Evolutionary conservation across 179 eudicot genomes (phyloP), one percentile per base, ranked within the genome.

Genomic region (Nepenthes alata): DNA sequence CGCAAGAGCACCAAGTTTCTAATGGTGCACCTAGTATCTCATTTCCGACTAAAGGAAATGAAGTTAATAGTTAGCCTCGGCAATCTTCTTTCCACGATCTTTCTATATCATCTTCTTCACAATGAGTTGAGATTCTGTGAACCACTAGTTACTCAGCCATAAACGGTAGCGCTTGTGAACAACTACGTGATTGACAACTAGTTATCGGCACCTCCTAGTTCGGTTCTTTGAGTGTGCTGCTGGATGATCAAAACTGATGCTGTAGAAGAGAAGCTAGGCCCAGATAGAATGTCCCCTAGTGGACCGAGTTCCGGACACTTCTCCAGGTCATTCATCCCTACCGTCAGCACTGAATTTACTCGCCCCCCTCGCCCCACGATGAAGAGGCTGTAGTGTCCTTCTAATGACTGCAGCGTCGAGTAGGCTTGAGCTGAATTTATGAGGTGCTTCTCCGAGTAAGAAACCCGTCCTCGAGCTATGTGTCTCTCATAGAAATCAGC

Each of bases 261-360:
- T 0, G 87, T 81, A 3, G 70, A 60, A 0, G 95, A 91, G 61
- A 82, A 88, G 55, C 80, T 85, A 0, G 98, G 87, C 41, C 91
- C 83, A 0, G 95, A 81, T 0, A 91, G 73, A 37, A 91, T 88
- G 58, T 91, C 98, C 5, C 98, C 96, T 1, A 91, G 77, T 0
- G 98, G 98, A 5, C 98, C 98, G 5, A 91, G 68, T 70, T 91
- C 98, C 0, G 98, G 96, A 64, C 96, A 91, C 66, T 89, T 89
- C 68, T 88, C 98, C 96, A 93, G 84, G 38, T 91, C 98, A 55
- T 86, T 89, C 98, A 91, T 91, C 60, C 98, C 98, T 49, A 70
- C 78, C 0, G 98, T 91, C 62, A 91, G 64, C 39, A 83, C 71
- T 9, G 98, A 82, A 44, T 91, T 91, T 52, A 79, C 90, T 38